These are phyloP conservation scores for Mycena rebaudengoi DNA, from an alignment of 768 basidiomycete species.

Conservation along the genomic window DNA sequence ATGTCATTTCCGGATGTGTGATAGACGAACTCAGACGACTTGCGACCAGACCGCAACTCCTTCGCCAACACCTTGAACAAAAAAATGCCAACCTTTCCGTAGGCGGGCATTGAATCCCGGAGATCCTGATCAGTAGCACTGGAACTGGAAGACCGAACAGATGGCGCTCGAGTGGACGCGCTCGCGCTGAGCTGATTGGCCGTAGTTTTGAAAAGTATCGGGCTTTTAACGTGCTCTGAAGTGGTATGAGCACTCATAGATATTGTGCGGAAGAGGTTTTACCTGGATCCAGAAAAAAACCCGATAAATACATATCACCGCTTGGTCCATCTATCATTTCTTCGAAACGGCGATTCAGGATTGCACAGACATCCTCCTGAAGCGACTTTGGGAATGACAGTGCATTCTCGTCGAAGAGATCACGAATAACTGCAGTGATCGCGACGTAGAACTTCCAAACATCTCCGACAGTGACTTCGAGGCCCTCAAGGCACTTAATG, in stretches of 20 bases:
- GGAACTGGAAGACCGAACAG: background rate
- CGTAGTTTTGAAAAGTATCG: background rate
- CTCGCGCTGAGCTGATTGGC: background rate
- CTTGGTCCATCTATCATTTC: background rate
- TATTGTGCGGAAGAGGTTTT: background rate
- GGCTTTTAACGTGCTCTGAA: background rate
- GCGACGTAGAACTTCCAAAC: too few relatives aligned
- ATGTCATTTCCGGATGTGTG: too few relatives aligned
- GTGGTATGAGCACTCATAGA: background rate
- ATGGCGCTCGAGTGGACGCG: background rate
- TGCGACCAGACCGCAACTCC: background rate
- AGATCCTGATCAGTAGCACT: constrained; percentile 1
- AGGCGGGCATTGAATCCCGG: background rate
- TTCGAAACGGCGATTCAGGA: background rate
- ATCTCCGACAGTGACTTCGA: too few relatives aligned
- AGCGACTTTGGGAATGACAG: too few relatives aligned
- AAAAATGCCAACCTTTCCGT: background rate
- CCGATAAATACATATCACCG: background rate
- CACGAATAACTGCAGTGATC: too few relatives aligned
- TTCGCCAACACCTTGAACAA: background rate
- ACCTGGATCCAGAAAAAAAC: background rate
- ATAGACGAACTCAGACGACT: too few relatives aligned
- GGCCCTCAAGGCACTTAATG: too few relatives aligned
- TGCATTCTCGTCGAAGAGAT: too few relatives aligned
- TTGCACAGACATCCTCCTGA: too few relatives aligned